Evolutionary conservation across 176 grass and related monocot genomes (phyloP), one percentile per base, ranked within the genome.

Genomic region (Alopecurus myosuroides): DNA sequence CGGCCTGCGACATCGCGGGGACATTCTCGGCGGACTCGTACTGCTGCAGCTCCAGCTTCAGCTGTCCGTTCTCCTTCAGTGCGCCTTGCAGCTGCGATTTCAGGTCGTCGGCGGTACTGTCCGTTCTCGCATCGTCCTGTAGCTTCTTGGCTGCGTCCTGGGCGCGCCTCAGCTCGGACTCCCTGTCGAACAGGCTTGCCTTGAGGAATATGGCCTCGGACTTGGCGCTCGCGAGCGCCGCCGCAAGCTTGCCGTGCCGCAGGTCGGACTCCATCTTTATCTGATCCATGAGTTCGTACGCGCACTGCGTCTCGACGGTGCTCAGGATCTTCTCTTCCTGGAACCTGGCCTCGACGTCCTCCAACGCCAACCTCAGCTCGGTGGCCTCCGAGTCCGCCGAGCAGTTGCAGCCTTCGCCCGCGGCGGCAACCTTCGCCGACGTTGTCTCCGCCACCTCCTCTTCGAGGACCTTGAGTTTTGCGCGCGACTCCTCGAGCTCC

Each of bases 161-260:
- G 52, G 92, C 45, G 41, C 50, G 78, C 73, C 68, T 37, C 9
- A 95, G 62, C 65, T 98, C 93, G 0, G 83, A 82, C 19, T 95
- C 96, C 80, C 93, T 92, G 72, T 98, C 96, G 37, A 95, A 95
- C 26, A 98, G 92, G 83, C 52, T 95, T 42, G 93, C 91, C 87
- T 98, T 95, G 37, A 98, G 89, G 83, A 90, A 77, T 37, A 93
- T 79, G 41, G 87, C 83, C 65, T 98, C 93, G 6, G 93, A 92
- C 77, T 82, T 92, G 7, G 88, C 28, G 76, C 77, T 82, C 45
- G 86, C 82, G 17, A 88, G 78, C 69, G 77, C 81, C 22, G 52
- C 44, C 20, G 88, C 76, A 7, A 96, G 69, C 84, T 96, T 90
- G 25, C 69, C 41, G 88, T 96, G 91, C 68, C 91, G 92, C 37